Conservation (phyloP, 2,329 filamentous ascomycete species). For the Pochonia chlamydosporia region DNA sequence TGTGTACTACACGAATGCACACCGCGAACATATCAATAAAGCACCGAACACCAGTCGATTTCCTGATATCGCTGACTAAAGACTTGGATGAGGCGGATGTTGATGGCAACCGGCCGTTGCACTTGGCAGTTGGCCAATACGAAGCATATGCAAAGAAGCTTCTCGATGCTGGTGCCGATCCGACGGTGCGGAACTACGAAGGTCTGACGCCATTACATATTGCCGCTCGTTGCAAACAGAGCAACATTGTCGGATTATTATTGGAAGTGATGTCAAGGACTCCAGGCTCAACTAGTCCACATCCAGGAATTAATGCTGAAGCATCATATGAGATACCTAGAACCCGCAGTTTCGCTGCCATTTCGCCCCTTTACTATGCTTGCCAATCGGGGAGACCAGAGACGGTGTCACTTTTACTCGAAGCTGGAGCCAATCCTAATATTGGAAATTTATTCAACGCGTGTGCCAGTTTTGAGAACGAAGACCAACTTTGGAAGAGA, state of each 20-base stretch:
- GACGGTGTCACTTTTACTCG: slow-evolving; percentile 15
- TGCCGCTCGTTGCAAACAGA: slow-evolving; percentile 24
- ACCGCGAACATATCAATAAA: background rate
- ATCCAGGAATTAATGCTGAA: background rate
- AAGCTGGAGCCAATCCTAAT: slow-evolving; percentile 12
- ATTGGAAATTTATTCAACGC: background rate
- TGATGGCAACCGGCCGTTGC: background rate
- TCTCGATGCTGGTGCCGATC: slow-evolving; percentile 20
- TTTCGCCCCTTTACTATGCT: slow-evolving; percentile 18
- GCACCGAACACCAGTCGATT: background rate
- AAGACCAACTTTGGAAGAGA: slow-evolving; percentile 6
- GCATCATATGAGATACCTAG: background rate
- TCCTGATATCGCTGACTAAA: background rate
- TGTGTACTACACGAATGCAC: background rate
- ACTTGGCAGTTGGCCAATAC: background rate
- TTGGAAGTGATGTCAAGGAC: slow-evolving; percentile 6
- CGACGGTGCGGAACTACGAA: slow-evolving; percentile 21
- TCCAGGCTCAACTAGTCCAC: background rate
- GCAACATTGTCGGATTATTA: slow-evolving; percentile 25
- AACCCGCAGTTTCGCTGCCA: too few relatives aligned
- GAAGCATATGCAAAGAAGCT: background rate
- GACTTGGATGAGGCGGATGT: background rate
- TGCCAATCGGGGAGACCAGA: slow-evolving; percentile 14
- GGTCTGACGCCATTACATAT: slow-evolving; percentile 32
- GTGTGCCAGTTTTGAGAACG: too few relatives aligned